A percentile compares a stretch with the other conserved stretches of the same genome.
phyloP scores from a whole-genome alignment of 2,329 filamentous ascomycete genomes.

The Ophiostoma ulmi region DNA sequence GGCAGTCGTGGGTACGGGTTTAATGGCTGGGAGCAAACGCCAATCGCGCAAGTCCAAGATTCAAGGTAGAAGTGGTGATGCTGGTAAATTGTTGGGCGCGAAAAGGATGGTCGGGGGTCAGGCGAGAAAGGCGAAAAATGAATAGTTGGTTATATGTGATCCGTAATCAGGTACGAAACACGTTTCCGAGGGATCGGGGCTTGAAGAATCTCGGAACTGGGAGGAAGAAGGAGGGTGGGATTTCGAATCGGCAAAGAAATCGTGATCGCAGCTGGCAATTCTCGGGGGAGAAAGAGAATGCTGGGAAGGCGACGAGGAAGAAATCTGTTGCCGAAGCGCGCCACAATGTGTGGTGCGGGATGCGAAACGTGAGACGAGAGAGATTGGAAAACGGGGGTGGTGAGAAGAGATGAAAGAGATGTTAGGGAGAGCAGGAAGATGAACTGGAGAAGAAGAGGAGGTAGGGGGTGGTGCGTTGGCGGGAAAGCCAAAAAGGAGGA shows the following conservation, averaged over 20 bases:
- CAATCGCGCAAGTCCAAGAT: constrained; percentile 7
- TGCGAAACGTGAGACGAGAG: constrained; percentile 23
- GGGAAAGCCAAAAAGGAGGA: constrained; percentile 16
- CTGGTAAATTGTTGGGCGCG: not conserved
- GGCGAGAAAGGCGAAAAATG: not conserved
- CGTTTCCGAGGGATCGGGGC: not conserved
- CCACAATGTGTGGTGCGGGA: constrained; percentile 23
- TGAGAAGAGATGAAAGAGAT: constrained; percentile 16
- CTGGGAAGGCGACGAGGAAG: constrained; percentile 15
- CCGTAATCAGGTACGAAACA: not conserved
- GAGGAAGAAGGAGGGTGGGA: not conserved
- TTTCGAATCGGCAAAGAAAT: constrained; percentile 10
- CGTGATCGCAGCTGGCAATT: not conserved
- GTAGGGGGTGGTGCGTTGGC: constrained; percentile 10
- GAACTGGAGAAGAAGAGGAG: constrained; percentile 10
- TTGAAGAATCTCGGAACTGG: not conserved
- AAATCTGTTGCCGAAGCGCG: constrained; percentile 21
- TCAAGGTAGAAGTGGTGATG: not conserved
- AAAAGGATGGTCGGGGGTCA: not conserved
- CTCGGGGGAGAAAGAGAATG: constrained; percentile 14
- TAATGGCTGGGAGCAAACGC: not conserved
- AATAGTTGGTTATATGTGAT: not conserved
- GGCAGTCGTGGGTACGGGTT: constrained; percentile 1
- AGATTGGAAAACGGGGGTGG: constrained; percentile 16
- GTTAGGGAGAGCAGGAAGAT: constrained; percentile 14